Conservation (phyloP, 768 basidiomycete species). For the Naganishia onofrii region DNA sequence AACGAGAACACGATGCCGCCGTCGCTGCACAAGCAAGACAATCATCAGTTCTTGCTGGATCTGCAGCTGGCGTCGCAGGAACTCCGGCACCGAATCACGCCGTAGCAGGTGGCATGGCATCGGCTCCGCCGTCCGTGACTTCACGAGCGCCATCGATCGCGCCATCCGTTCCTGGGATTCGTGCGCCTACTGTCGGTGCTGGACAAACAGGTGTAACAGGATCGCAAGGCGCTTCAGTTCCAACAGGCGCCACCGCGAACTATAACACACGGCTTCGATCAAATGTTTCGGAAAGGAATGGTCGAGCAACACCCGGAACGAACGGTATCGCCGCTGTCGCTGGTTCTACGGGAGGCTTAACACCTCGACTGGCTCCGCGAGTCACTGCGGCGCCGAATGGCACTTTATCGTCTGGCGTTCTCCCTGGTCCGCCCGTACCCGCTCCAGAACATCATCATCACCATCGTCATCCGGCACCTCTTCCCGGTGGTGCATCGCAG, state of each 20-base stretch:
- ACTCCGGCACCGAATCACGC: not conserved
- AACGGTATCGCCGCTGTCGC: not conserved
- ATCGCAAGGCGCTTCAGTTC: not conserved
- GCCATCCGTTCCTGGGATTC: not conserved
- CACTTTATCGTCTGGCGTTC: not conserved
- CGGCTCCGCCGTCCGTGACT: not conserved
- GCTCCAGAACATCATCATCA: not conserved
- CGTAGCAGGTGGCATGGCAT: not conserved
- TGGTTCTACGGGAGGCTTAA: not conserved
- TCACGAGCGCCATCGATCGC: not conserved
- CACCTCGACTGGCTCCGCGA: not conserved
- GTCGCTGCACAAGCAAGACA: not conserved
- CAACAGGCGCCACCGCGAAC: not conserved
- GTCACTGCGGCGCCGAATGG: not conserved
- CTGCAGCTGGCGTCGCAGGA: not conserved
- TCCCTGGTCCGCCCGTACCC: not conserved
- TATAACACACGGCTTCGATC: not conserved
- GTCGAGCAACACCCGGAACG: not conserved
- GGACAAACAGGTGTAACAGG: not conserved
- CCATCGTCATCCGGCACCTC: not conserved
- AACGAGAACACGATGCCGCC: not conserved
- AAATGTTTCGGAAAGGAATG: not conserved
- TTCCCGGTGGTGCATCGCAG: not conserved
- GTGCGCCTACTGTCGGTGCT: not conserved
- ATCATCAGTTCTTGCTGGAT: conserved; percentile 11